Evolutionary conservation across 179 eudicot genomes (phyloP).

Genomic region (Silene coronaria): DNA sequence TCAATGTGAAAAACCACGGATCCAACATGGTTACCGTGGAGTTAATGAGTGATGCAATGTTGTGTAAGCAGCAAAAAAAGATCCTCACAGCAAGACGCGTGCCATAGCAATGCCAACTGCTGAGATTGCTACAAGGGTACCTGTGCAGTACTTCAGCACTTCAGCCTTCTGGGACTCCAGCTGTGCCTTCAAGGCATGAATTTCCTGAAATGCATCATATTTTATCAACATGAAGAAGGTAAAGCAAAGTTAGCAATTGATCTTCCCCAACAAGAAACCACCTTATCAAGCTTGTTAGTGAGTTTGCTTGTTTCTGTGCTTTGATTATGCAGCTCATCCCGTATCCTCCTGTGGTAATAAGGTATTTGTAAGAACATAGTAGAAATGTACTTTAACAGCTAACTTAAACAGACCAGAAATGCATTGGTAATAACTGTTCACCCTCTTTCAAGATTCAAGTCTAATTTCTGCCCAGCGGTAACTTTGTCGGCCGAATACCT

Average conservation of each 20-base stretch:
- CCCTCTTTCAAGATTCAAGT: conserved; percentile 93
- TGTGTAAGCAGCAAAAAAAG: background rate
- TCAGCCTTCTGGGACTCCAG: conserved; percentile 76
- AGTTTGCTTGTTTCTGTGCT: conserved; percentile 71
- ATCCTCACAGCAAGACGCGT: conserved; percentile 50
- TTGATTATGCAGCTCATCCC: conserved; percentile 72
- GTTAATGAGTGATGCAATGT: background rate
- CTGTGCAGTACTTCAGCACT: conserved; percentile 76
- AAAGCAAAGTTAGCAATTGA: background rate
- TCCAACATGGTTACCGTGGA: background rate
- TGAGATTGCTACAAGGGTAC: conserved; percentile 68
- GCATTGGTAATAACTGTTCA: conserved; percentile 21
- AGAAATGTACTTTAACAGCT: background rate
- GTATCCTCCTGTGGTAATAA: conserved; percentile 53
- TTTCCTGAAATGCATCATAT: conserved; percentile 44
- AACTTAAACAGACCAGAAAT: conserved; percentile 7
- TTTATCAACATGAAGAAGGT: background rate
- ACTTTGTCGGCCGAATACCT: conserved; percentile 88
- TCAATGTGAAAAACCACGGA: background rate
- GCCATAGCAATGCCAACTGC: conserved; percentile 69
- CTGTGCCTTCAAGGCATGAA: conserved; percentile 64
- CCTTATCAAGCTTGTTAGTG: conserved; percentile 79
- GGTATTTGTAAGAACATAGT: conserved; percentile 5
- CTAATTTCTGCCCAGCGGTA: conserved; percentile 81
- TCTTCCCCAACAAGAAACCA: conserved; percentile 27